These are phyloP conservation scores for Abrus pulchellus DNA, from an alignment of 306 rosid species.

Conservation along the genomic window DNA sequence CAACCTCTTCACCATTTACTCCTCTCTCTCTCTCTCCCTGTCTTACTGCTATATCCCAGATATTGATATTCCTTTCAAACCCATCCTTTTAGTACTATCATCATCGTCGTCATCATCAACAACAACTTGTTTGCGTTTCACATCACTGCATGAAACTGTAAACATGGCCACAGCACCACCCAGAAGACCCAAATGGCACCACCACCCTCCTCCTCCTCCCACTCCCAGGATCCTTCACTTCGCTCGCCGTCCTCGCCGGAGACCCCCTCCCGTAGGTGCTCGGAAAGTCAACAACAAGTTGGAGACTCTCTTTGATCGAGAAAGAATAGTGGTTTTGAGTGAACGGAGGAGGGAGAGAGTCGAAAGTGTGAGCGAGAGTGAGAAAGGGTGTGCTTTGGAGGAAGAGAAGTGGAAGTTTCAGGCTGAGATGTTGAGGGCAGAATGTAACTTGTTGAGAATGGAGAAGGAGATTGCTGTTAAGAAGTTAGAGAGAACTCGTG, in stretches of 20 bases:
- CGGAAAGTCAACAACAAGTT: conserved; percentile 55
- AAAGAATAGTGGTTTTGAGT: conserved; percentile 65
- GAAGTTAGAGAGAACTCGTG: conserved; percentile 67
- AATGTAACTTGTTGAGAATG: conserved; percentile 92
- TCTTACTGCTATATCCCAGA: too few relatives aligned
- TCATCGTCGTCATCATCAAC: too few relatives aligned
- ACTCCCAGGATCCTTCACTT: conserved; percentile 84
- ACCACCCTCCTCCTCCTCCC: conserved; percentile 80
- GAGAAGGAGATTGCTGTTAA: conserved; percentile 81
- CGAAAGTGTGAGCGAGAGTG: neutral
- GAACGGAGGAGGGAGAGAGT: conserved; percentile 72
- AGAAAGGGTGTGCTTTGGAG: conserved; percentile 48
- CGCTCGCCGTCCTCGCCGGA: conserved; percentile 80
- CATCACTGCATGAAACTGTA: conserved; percentile 17
- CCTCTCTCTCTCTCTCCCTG: neutral
- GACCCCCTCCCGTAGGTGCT: conserved; percentile 43
- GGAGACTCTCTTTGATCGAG: conserved; percentile 72
- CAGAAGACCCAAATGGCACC: conserved; percentile 77
- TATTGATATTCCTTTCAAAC: too few relatives aligned
- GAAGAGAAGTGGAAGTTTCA: conserved; percentile 94
- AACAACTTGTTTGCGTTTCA: too few relatives aligned
- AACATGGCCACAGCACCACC: conserved; percentile 59
- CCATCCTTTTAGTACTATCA: too few relatives aligned
- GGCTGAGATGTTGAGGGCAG: conserved; percentile 93
- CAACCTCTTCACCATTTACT: conserved; percentile 2